Conservation (phyloP, 192 early-diverging fungal species). For the Entomortierella parvispora region DNA sequence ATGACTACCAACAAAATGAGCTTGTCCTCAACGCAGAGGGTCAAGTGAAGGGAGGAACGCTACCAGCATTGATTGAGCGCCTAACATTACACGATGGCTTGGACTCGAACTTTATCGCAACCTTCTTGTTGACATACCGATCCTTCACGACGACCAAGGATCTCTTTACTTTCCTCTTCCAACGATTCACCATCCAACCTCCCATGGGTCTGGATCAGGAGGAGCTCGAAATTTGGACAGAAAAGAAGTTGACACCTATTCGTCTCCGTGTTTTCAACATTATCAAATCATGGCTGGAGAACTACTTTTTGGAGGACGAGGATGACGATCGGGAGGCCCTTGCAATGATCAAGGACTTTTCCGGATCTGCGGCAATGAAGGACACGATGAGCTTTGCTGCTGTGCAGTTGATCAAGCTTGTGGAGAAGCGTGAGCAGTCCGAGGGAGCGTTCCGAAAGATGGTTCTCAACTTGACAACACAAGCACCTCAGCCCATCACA, state of each 20-base stretch:
- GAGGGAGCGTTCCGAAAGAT: slow-evolving; percentile 70
- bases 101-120: slow-evolving; percentile 88
- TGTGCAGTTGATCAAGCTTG: slow-evolving; percentile 78
- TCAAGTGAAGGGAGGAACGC: slow-evolving; percentile 91
- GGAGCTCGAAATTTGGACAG: slow-evolving; percentile 84
- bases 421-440: slow-evolving; percentile 77
- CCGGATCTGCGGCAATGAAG: slow-evolving; percentile 74
- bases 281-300: slow-evolving; percentile 96
- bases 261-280: slow-evolving; percentile 95
- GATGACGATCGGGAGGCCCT: slow-evolving; percentile 70
- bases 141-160: slow-evolving; percentile 88
- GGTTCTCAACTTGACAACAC: slow-evolving; percentile 69
- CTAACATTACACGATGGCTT: slow-evolving; percentile 89
- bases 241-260: slow-evolving; percentile 89
- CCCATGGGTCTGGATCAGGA: slow-evolving; percentile 71
- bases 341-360: slow-evolving; percentile 77
- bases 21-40: slow-evolving; percentile 87
- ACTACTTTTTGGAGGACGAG: slow-evolving; percentile 84
- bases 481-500: slow-evolving; percentile 81
- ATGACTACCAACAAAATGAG: slow-evolving; percentile 80
- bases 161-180: slow-evolving; percentile 78
- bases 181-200: slow-evolving; percentile 82
- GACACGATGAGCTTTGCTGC: slow-evolving; percentile 76
- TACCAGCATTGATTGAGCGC: slow-evolving; percentile 85
- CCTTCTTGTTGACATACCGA: slow-evolving; percentile 95